A percentile compares a stretch with the other conserved stretches of the same genome.
These are phyloP conservation scores for Taphrina sp. DNA, from an alignment of 1,139 yeast genomes.

Conservation along the genomic window DNA sequence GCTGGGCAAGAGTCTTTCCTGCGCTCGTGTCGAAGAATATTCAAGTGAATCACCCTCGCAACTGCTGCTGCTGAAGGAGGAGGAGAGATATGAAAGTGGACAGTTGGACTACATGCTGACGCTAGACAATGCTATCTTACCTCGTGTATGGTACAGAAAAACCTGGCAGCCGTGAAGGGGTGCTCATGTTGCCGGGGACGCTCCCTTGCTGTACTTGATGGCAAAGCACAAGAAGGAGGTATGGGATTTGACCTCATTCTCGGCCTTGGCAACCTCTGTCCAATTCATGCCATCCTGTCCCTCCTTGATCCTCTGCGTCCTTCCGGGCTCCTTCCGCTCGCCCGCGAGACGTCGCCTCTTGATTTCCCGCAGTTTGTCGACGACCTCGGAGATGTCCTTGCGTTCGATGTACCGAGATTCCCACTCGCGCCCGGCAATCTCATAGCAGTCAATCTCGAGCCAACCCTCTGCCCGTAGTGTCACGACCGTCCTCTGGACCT, in stretches of 20 bases:
- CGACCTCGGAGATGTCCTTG: constrained; percentile 73
- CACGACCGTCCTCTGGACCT: constrained; percentile 80
- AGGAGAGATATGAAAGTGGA: too few relatives aligned
- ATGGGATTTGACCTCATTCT: constrained; percentile 83
- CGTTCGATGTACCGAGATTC: constrained; percentile 91
- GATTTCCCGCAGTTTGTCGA: constrained; percentile 76
- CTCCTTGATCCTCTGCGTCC: constrained; percentile 62
- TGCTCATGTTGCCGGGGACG: too few relatives aligned
- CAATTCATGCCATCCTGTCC: constrained; percentile 80
- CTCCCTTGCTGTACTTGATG: constrained; percentile 1
- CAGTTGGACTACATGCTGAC: too few relatives aligned
- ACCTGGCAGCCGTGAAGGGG: too few relatives aligned
- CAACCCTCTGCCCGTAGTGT: constrained; percentile 75
- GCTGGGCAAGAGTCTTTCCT: too few relatives aligned
- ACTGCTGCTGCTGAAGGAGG: too few relatives aligned
- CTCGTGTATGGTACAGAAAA: too few relatives aligned
- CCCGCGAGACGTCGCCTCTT: constrained; percentile 74
- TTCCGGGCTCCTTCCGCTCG: constrained; percentile 56
- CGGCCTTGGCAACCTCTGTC: constrained; percentile 78
- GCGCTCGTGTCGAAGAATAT: too few relatives aligned
- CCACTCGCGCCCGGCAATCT: constrained; percentile 80
- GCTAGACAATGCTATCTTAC: too few relatives aligned
- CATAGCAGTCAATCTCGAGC: constrained; percentile 91
- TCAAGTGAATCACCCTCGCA: too few relatives aligned
- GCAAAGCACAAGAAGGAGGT: constrained; percentile 96